Conservation (phyloP, 2,329 filamentous ascomycete species). For the Zasmidium angulare region DNA sequence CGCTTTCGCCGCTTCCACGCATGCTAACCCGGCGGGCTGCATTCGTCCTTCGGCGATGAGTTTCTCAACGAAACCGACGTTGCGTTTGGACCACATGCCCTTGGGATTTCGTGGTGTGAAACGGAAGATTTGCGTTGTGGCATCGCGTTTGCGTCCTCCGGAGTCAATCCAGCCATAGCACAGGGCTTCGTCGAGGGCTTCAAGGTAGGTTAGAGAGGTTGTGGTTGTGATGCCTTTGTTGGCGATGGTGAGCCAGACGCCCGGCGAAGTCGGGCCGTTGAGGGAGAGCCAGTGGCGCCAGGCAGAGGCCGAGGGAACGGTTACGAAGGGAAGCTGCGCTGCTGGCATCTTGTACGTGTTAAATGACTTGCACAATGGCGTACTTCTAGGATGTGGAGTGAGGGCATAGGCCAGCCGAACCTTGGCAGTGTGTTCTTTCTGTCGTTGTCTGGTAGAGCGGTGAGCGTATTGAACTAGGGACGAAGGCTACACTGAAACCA, state of each 20-base stretch:
- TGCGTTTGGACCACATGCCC: constrained; percentile 61
- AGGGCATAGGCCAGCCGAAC: too few species aligned
- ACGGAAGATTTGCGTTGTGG: constrained; percentile 53
- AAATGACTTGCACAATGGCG: too few species aligned
- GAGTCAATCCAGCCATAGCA: constrained; percentile 67
- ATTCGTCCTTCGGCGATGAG: constrained; percentile 52
- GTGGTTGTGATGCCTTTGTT: constrained; percentile 21
- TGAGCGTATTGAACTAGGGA: too few species aligned
- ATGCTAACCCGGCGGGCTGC: constrained; percentile 48
- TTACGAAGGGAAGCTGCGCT: constrained; percentile 17
- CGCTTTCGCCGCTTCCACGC: constrained; percentile 55
- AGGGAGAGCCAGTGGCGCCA: constrained; percentile 22
- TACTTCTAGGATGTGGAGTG: too few species aligned
- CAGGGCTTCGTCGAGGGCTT: constrained; percentile 58
- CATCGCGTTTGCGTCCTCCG: constrained; percentile 49
- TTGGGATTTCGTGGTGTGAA: constrained; percentile 58
- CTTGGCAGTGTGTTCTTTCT: too few species aligned
- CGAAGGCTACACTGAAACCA: too few species aligned
- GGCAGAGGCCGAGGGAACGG: constrained; percentile 15
- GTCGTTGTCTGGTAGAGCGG: too few species aligned
- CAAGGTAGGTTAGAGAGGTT: constrained; percentile 44
- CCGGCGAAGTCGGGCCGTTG: constrained; percentile 8
- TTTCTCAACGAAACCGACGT: constrained; percentile 52
- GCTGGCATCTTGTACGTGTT: not conserved
- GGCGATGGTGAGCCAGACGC: constrained; percentile 25